Base-by-base conservation (phyloP, 257 asterid genomes). In the Linaria vulgaris region DNA sequence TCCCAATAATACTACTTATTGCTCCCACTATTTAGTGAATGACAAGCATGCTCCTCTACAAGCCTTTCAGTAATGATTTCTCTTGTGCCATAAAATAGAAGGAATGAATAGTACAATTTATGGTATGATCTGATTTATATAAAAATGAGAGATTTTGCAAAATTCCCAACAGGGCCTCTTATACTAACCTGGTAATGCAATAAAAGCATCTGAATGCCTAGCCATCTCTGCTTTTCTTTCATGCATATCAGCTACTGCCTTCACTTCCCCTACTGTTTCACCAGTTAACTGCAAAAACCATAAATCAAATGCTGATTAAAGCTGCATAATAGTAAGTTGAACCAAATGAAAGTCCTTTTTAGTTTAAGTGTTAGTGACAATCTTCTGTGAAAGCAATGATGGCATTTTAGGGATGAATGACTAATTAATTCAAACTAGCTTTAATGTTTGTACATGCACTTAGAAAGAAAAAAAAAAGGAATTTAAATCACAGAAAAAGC, bases 191-290 rank as follows among this genome's bases (percentile, higher is more conserved):
- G 98, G 97, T 73, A 92, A 87, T 79, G 98, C 98, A 83, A 92
- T 92, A 82, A 92, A 92, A 75, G 98, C 98, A 76, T 92, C 96
- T 13, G 98, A 92, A 59, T 92, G 94, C 79, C 72, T 86, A 67
- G 94, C 89, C 98, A 92, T 92, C 73, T 92, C 96, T 34, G 98
- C 98, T 82, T 92, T 92, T 79, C 98, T 87, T 84, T 92, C 96
- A 69, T 92, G 98, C 98, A 92, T 92, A 74, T 76, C 95, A 72
- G 96, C 89, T 71, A 92, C 98, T 65, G 95, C 98, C 82, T 85
- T 92, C 88, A 92, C 97, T 85, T 92, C 96, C 59, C 98, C 98
- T 76, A 92, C 97, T 71, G 97, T 89, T 78, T 72, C 84, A 64
- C 98, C 98, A 77, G 97, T 92, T 85, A 92, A 82, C 97, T 92